Evolutionary conservation across 352 stramenopile species (phyloP), one percentile per base, ranked within the genome.

Genomic region (Phytopythium oedochilum): DNA sequence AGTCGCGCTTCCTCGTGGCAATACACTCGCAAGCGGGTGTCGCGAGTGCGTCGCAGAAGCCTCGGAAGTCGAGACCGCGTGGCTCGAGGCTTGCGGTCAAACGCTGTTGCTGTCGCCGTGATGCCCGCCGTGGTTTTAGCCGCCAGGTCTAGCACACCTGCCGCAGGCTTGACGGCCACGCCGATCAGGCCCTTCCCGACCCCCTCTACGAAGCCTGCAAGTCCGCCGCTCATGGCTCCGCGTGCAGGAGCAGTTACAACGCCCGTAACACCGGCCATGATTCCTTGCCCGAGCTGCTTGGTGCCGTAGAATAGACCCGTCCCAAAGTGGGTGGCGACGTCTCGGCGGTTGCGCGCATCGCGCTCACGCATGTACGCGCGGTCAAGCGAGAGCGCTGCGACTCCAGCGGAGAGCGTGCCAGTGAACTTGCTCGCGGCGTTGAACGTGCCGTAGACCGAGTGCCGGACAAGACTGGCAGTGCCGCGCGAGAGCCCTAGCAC

Each of bases 341-440:
- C 77, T 20, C 87, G 77, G 12, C 83, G 79, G 48, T 84, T 91
- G 38, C 83, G 77, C 9, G 82, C 80, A 50, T 86, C 87, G 25
- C 90, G 68, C 45, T 87, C 75, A 28, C 81, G 83, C 44, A 96
- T 77, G 69, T 98, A 98, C 63, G 91, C 68, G 35, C 71, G 78
- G 58, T 97, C 90, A 55, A 97, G 78, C 7, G 89, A 97, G 14
- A 97, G 66, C 17, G 86, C 84, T 5, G 91, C 90, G 22, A 98
- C 82, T 0, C 88, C 90, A 17, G 92, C 89, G 0, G 90, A 96
- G n/a, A 98, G 62, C 22, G 91, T 94, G 12, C 90, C 87, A 0
- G 91, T 98, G 53, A 98, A 86, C 59, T 97, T 97, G 52, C 90
- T 97, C 5, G 92, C 90, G 15, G 89, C 89, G 59, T 97, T 97